Conservation (phyloP, 108 stramenopile genomes). For the Mediolabrus comicus region DNA sequence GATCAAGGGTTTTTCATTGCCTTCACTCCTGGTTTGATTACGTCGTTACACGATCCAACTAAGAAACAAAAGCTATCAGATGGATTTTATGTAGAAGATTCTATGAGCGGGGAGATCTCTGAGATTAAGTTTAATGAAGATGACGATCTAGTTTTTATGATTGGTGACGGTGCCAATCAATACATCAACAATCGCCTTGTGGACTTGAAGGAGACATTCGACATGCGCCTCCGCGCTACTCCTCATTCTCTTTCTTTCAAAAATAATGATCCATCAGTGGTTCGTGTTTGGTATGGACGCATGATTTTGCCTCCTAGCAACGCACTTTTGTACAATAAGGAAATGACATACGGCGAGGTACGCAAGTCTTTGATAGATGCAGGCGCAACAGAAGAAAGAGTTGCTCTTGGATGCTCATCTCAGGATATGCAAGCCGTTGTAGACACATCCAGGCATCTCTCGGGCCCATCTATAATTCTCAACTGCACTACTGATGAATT, state of each 20-base stretch:
- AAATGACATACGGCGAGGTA: conserved; percentile 50
- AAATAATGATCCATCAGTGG: not conserved
- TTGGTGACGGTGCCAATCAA: conserved; percentile 78
- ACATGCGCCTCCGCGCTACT: conserved; percentile 40
- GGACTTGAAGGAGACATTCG: not conserved
- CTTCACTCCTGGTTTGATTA: conserved; percentile 53
- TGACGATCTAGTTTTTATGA: conserved; percentile 56
- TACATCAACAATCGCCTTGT: conserved; percentile 30
- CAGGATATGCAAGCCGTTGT: conserved; percentile 25
- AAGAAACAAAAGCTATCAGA: not conserved
- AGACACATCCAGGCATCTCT: conserved; percentile 1
- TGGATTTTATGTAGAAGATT: conserved; percentile 18
- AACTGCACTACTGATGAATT: conserved; percentile 45
- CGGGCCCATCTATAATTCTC: not conserved
- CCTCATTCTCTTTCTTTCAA: conserved; percentile 43
- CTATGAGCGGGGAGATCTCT: not conserved
- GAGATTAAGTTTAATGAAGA: conserved; percentile 45
- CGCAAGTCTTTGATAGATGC: conserved; percentile 39
- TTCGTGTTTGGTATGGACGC: conserved; percentile 72
- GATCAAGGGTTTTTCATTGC: conserved; percentile 69
- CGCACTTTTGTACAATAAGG: conserved; percentile 41
- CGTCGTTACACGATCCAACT: conserved; percentile 4
- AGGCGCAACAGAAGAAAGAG: not conserved
- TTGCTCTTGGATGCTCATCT: conserved; percentile 50
- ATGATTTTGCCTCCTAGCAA: conserved; percentile 64